These are phyloP conservation scores for Lepidopterella palustris DNA, from an alignment of 495 filamentous ascomycete genomes.

Conservation along the genomic window DNA sequence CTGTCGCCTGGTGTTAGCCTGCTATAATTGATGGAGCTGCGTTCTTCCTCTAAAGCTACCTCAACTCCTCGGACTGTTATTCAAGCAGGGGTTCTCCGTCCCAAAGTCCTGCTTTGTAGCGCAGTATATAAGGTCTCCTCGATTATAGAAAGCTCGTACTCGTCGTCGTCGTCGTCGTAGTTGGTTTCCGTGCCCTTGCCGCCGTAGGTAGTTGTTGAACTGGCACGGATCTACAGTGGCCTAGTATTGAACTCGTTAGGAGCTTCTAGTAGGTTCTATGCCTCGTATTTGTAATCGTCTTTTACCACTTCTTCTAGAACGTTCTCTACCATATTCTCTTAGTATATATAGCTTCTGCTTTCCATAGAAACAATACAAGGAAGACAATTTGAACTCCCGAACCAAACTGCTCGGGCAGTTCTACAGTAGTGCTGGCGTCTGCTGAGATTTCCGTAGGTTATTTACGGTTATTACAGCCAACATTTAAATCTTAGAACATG, in stretches of 20 bases:
- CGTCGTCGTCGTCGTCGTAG: neutral
- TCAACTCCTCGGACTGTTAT: neutral
- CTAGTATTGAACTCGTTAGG: too few species aligned
- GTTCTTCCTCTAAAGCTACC: neutral
- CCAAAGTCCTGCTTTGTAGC: neutral
- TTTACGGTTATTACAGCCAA: neutral
- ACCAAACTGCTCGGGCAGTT: too few species aligned
- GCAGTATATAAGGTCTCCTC: neutral
- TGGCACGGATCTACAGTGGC: too few species aligned
- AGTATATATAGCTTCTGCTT: too few species aligned
- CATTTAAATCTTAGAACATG: neutral
- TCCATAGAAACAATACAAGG: too few species aligned
- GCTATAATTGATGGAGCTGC: neutral
- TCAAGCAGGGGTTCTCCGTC: neutral
- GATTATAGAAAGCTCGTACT: conserved; percentile 5
- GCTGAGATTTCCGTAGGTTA: conserved; percentile 1
- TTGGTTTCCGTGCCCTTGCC: neutral
- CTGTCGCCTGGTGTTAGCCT: neutral
- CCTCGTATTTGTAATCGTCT: too few species aligned
- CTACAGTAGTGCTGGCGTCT: conserved; percentile 2
- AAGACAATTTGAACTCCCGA: too few species aligned
- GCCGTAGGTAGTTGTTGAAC: too few species aligned
- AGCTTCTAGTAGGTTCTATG: too few species aligned
- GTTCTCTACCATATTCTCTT: too few species aligned
- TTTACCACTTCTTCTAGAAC: too few species aligned